phyloP scores from a whole-genome alignment of 2,329 filamentous ascomycete genomes.

The Aciculosporium take region DNA sequence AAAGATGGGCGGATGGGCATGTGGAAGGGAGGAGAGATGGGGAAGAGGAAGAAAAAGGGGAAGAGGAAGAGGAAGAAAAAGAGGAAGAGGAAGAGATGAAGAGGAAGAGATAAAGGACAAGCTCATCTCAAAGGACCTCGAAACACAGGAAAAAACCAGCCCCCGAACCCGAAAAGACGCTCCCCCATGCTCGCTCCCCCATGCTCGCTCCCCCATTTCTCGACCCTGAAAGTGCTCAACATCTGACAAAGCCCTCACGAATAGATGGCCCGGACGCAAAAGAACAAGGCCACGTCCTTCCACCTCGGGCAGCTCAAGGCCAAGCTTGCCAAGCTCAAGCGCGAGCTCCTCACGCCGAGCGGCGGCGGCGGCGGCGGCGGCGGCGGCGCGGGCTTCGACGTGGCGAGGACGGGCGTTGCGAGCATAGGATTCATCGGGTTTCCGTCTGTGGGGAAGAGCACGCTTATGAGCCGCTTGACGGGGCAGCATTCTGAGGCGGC shows the following conservation, averaged over 20 bases:
- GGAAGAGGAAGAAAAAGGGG: no score
- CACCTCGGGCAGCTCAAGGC: conserved; percentile 95
- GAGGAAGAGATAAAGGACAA: no score
- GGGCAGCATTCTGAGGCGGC: conserved; percentile 95
- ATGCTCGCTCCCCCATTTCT: no score
- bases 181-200: no score
- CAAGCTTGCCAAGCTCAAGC: conserved; percentile 94
- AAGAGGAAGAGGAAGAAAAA: no score
- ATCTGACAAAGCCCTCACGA: neutral
- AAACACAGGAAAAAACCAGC: no score
- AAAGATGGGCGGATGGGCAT: no score
- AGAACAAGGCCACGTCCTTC: conserved; percentile 90
- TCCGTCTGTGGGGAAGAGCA: conserved; percentile 96
- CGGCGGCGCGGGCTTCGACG: conserved; percentile 83
- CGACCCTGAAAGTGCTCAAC: no score
- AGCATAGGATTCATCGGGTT: conserved; percentile 97
- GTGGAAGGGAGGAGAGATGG: no score
- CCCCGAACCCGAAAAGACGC: no score
- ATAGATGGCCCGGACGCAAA: conserved; percentile 90
- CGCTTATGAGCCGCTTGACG: conserved; percentile 85
- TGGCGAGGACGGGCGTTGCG: conserved; percentile 91
- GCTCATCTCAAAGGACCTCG: no score
- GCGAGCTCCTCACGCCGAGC: conserved; percentile 79
- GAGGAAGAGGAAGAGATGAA: no score
- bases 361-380: conserved; percentile 59